Conservation (phyloP, 768 basidiomycete species). For the Leucosporidium yakuticum region DNA sequence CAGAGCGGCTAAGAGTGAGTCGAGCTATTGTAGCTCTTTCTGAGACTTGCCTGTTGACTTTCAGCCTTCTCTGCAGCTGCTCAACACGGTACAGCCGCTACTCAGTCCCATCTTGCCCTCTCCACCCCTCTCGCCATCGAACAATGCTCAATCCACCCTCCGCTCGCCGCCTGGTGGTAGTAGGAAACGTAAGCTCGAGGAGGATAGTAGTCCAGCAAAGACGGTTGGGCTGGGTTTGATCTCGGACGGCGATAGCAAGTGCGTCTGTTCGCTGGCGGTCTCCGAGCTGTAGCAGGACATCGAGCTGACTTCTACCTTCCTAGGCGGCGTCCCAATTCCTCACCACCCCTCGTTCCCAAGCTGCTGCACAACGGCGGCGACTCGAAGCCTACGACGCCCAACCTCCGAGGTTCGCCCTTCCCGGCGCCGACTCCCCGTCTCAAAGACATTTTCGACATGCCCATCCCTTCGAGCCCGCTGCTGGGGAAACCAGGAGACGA, state of each 20-base stretch:
- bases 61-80: constrained; percentile 5
- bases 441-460: constrained; percentile 29
- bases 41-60: too few species aligned
- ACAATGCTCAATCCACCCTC: not conserved
- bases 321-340: constrained; percentile 10
- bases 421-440: constrained; percentile 39
- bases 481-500: constrained; percentile 41
- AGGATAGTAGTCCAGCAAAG: not conserved
- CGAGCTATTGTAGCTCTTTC: too few species aligned
- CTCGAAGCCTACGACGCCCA: constrained; percentile 43
- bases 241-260: not conserved
- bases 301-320: too few species aligned
- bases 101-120: constrained; percentile 23
- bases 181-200: not conserved
- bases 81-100: constrained; percentile 18
- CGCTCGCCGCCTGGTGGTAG: not conserved
- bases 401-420: constrained; percentile 18
- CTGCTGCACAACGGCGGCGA: constrained; percentile 47
- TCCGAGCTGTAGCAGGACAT: too few species aligned
- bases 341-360: constrained; percentile 47
- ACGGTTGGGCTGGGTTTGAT: constrained; percentile 4
- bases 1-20: too few species aligned
- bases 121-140: not conserved
- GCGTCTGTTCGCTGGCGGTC: not conserved
- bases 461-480: too few species aligned